Evolutionary conservation across 768 basidiomycete species (phyloP).

Genomic region (Phylloporus rhodoxanthus): DNA sequence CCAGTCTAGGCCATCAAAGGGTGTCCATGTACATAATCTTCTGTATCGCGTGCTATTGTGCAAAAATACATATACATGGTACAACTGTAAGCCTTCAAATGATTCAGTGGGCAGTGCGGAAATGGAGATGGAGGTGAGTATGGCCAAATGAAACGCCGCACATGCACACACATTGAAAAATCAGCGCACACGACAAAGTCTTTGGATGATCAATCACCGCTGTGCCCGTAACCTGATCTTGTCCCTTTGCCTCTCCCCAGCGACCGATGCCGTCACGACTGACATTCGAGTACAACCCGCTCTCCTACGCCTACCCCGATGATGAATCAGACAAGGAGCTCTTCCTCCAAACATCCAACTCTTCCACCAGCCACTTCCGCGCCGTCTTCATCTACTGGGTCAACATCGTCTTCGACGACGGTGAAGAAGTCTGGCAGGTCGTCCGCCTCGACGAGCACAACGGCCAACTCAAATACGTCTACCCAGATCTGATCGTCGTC

Average conservation of each 20-base stretch:
- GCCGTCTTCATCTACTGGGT: slow-evolving; percentile 24
- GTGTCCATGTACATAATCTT: not conserved
- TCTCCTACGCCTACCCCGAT: slow-evolving; percentile 20
- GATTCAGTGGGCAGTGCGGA: no score
- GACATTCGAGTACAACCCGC: slow-evolving; percentile 18
- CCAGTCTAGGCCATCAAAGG: no score
- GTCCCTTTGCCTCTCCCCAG: not conserved
- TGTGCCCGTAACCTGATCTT: not conserved
- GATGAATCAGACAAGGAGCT: slow-evolving; percentile 23
- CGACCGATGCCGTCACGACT: slow-evolving; percentile 10
- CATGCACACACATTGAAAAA: not conserved
- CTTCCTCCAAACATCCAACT: slow-evolving; percentile 18
- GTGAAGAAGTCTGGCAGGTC: slow-evolving; percentile 26
- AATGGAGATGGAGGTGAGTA: no score
- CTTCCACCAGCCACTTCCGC: slow-evolving; percentile 1
- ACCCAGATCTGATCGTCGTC: slow-evolving; percentile 26
- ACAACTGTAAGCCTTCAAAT: no score
- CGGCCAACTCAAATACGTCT: slow-evolving; percentile 16
- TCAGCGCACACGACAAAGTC: slow-evolving; percentile 1
- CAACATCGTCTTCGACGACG: slow-evolving; percentile 18
- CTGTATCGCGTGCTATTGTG: not conserved
- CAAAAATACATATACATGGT: no score
- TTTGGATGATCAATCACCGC: not conserved
- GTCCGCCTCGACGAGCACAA: slow-evolving; percentile 18
- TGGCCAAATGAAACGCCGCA: not conserved